Conservation (phyloP, 306 rosid species). For the Cyamopsis tetragonoloba region DNA sequence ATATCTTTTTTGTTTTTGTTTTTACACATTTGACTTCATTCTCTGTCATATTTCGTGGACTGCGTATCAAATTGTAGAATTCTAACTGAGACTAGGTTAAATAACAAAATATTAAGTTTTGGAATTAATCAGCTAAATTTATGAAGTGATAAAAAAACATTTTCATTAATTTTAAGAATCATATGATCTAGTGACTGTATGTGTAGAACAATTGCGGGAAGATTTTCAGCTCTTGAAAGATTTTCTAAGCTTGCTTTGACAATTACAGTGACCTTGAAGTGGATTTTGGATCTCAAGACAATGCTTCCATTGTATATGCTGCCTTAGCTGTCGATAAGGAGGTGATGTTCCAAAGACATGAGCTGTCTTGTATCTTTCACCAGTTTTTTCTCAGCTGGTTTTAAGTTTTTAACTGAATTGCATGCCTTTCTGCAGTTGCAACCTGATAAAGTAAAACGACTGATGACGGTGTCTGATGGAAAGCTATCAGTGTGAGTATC, state of each 20-base stretch:
- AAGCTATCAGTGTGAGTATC: constrained; percentile 65
- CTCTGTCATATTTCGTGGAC: not conserved
- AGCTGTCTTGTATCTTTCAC: constrained; percentile 15
- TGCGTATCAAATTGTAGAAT: not conserved
- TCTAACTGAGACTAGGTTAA: not conserved
- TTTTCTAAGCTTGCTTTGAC: not conserved
- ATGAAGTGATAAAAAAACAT: not conserved
- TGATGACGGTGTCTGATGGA: constrained; percentile 59
- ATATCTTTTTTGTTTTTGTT: not conserved
- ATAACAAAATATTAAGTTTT: not conserved
- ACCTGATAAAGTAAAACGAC: constrained; percentile 83
- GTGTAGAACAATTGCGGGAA: not conserved
- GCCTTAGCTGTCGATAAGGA: constrained; percentile 65
- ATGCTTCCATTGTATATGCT: constrained; percentile 63
- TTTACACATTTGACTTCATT: not conserved
- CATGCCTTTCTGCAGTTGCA: constrained; percentile 51
- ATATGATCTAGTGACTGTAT: not conserved
- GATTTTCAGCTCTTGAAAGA: not conserved
- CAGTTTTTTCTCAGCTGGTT: not conserved
- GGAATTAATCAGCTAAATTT: not conserved
- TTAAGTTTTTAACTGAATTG: not conserved
- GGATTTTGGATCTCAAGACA: constrained; percentile 58
- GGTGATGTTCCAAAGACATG: constrained; percentile 37
- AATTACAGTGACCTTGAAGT: constrained; percentile 78
- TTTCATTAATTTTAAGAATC: not conserved